A percentile compares a stretch with the other conserved stretches of the same genome.
phyloP scores from a whole-genome alignment of 768 basidiomycete species.

The Auriculariales sp. region DNA sequence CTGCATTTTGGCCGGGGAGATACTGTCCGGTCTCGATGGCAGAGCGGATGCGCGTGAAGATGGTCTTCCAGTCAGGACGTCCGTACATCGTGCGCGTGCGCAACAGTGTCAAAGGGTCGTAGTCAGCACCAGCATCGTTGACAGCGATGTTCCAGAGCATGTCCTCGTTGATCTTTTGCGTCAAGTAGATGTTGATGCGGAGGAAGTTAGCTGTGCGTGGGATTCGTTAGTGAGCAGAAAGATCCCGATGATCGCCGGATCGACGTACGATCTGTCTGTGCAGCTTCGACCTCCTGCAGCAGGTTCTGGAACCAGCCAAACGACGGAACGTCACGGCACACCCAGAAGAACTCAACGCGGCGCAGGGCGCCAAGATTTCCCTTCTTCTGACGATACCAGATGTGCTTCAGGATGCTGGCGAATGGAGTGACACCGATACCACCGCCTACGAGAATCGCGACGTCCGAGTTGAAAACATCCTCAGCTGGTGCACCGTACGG shows the following conservation, averaged over 20 bases:
- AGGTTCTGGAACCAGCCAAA: slow-evolving; percentile 94
- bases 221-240: slow-evolving; percentile 10
- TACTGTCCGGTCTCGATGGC: slow-evolving; percentile 76
- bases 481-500: slow-evolving; percentile 91
- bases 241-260: neutral
- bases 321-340: slow-evolving; percentile 87
- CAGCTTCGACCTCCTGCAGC: slow-evolving; percentile 75
- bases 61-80: slow-evolving; percentile 76
- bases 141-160: slow-evolving; percentile 88
- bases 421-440: slow-evolving; percentile 96
- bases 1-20: slow-evolving; percentile 61
- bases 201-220: slow-evolving; percentile 63
- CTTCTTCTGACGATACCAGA: slow-evolving; percentile 83
- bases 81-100: slow-evolving; percentile 84
- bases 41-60: slow-evolving; percentile 59
- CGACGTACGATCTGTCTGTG: slow-evolving; percentile 72
- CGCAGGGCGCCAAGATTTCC: slow-evolving; percentile 66
- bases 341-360: slow-evolving; percentile 91
- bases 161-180: slow-evolving; percentile 71
- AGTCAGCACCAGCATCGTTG: slow-evolving; percentile 72
- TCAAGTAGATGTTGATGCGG: slow-evolving; percentile 82
- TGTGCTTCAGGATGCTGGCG: slow-evolving; percentile 86
- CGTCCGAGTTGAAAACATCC: slow-evolving; percentile 74
- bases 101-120: slow-evolving; percentile 80
- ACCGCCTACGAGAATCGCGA: slow-evolving; percentile 83